Conservation (phyloP, 140 eudicot genomes). For the Cichorium intybus region DNA sequence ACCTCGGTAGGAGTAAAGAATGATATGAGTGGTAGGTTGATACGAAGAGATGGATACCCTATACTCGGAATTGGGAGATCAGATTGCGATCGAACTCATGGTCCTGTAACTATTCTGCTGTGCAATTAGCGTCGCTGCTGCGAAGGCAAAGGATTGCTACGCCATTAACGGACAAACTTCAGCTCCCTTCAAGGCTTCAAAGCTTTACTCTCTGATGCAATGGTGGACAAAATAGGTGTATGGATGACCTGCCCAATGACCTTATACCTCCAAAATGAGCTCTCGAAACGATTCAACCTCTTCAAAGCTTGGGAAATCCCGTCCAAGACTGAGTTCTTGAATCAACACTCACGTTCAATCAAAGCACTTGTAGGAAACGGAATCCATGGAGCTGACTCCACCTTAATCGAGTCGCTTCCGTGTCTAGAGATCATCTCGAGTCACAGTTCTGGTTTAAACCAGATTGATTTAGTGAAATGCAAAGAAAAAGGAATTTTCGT, state of each 20-base stretch:
- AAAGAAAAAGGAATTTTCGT: conserved; percentile 56
- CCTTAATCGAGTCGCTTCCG: conserved; percentile 50
- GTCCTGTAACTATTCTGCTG: neutral
- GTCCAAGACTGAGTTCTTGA: conserved; percentile 22
- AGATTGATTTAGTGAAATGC: conserved; percentile 58
- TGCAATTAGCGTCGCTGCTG: too few species aligned
- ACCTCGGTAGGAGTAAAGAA: too few species aligned
- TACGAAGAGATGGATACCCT: too few species aligned
- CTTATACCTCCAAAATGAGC: conserved; percentile 50
- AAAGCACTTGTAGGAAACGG: conserved; percentile 54
- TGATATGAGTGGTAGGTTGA: too few species aligned
- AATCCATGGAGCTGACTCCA: conserved; percentile 42
- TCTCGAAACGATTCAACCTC: conserved; percentile 45
- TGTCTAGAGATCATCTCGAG: conserved; percentile 54
- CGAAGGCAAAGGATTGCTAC: neutral
- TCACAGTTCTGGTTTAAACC: conserved; percentile 67
- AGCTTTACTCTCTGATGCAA: conserved; percentile 10
- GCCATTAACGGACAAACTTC: neutral
- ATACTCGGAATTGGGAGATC: too few species aligned
- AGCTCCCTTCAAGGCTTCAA: neutral
- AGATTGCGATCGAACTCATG: neutral
- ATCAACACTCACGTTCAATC: conserved; percentile 32
- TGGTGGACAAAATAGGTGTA: conserved; percentile 44
- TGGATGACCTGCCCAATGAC: conserved; percentile 58
- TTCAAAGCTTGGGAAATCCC: conserved; percentile 49